Evolutionary conservation across 2,329 filamentous ascomycete species (phyloP).

Genomic region (Trichoderma koningiopsis): DNA sequence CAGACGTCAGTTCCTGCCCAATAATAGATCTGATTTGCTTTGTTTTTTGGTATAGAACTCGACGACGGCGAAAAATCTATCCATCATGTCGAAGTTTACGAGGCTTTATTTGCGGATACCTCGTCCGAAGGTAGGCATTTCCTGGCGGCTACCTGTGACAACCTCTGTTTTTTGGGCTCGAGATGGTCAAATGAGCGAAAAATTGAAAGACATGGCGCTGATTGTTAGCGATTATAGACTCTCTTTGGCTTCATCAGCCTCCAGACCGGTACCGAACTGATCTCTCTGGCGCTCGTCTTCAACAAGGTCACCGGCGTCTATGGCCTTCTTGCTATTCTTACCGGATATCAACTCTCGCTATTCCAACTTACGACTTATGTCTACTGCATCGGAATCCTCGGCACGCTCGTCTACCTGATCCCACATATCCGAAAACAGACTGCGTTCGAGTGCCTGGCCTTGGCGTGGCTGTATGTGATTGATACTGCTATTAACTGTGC

Average conservation of each 20-base stretch:
- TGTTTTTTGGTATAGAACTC: neutral
- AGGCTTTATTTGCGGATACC: slow-evolving; percentile 44
- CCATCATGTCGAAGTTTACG: slow-evolving; percentile 41
- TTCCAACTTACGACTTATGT: slow-evolving; percentile 90
- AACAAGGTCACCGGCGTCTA: slow-evolving; percentile 94
- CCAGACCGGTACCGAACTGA: slow-evolving; percentile 82
- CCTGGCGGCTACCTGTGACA: neutral
- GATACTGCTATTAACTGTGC: slow-evolving; percentile 80
- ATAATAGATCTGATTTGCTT: slow-evolving; percentile 1
- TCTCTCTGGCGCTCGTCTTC: slow-evolving; percentile 79
- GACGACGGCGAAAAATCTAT: neutral
- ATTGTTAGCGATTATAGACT: slow-evolving; percentile 54
- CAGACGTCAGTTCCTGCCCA: neutral
- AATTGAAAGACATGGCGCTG: slow-evolving; percentile 15
- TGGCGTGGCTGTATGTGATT: slow-evolving; percentile 83
- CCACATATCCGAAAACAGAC: slow-evolving; percentile 78
- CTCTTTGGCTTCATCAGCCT: slow-evolving; percentile 86
- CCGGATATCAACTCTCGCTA: slow-evolving; percentile 78
- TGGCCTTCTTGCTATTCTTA: slow-evolving; percentile 84
- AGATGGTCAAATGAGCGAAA: neutral
- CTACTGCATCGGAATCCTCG: slow-evolving; percentile 75
- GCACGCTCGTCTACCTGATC: slow-evolving; percentile 68
- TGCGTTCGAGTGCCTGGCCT: slow-evolving; percentile 75
- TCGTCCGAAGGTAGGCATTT: slow-evolving; percentile 43
- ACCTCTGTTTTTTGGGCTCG: neutral